phyloP scores from a whole-genome alignment of 192 early-diverging fungal genomes.

The Coemansia sp. region DNA sequence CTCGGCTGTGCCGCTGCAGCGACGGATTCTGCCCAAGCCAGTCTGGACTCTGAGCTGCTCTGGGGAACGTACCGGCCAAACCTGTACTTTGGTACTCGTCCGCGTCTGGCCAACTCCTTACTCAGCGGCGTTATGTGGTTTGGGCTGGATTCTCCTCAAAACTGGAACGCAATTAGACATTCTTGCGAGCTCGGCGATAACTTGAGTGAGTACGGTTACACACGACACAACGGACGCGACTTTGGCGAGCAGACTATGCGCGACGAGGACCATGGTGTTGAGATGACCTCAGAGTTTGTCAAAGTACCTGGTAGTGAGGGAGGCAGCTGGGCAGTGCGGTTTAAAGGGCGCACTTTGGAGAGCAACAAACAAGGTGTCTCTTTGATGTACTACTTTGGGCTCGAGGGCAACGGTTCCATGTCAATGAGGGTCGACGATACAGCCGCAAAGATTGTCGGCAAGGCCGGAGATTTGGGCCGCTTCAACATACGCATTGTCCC shows the following conservation, averaged over 20 bases:
- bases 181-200: conserved; percentile 87
- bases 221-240: conserved; percentile 77
- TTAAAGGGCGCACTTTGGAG: conserved; percentile 61
- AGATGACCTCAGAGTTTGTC: conserved; percentile 26
- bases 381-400: conserved; percentile 72
- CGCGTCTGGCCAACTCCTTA: conserved; percentile 70
- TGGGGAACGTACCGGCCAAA: conserved; percentile 94
- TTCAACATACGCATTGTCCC: conserved; percentile 53
- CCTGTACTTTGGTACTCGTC: conserved; percentile 88
- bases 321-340: conserved; percentile 45
- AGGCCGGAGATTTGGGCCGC: conserved; percentile 65
- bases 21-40: not conserved
- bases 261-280: conserved; percentile 28
- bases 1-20: not conserved
- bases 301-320: conserved; percentile 55
- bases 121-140: conserved; percentile 95
- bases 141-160: conserved; percentile 57
- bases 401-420: conserved; percentile 69
- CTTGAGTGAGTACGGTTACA: conserved; percentile 78
- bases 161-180: conserved; percentile 71
- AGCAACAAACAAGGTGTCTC: conserved; percentile 50
- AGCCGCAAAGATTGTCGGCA: conserved; percentile 51
- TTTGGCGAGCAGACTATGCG: conserved; percentile 66
- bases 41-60: conserved; percentile 55
- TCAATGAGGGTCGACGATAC: conserved; percentile 35